Evolutionary conservation across 805 yeast species (phyloP), one percentile per base, ranked within the genome.

Genomic region (Limtongia smithiae): DNA sequence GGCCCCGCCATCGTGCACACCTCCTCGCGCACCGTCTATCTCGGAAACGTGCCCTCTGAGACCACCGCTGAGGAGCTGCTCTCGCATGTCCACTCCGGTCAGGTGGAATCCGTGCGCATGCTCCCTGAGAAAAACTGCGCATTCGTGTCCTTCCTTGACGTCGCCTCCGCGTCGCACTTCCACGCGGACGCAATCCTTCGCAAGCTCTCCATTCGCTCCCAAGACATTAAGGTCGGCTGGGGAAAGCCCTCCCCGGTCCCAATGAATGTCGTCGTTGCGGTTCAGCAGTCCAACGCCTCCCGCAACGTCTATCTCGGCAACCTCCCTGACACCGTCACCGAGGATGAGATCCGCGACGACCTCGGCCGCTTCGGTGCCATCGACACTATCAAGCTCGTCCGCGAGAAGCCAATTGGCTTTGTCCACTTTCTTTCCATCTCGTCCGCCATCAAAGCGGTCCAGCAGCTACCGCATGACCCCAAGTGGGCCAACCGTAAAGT

Each of bases 171-270:
- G 0, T 73, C 88, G 51, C 78, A 88, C 57, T 93, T 93, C 71
- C 96, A 89, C 68, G 86, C 96, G 0, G 97, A 90, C 70, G 94
- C 96, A 34, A 83, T 86, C 43, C 74, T 91, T 64, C 88, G 87
- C 64, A 80, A 90, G 64, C 73, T 90, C 55, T 79, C 83, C 36
- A 84, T 93, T 51, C 81, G 80, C 59, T 89, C 87, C 39, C 81
- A 83, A 58, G 95, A 86, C 61, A 79, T 90, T 49, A 79, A 88
- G 62, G 78, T 91, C 51, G 96, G 96, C 11, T 93, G 97, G 97
- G 96, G 96, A 18, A 84, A 84, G 58, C 80, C 88, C 34, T 73
- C 83, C 2, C 80, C 85, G 1, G 79, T 89, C 31, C 81, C 80
- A 51, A 85, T 94, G 1, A 75, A 83, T 6, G 90, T 91, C 5